These are phyloP conservation scores for Gracilaria vermiculophylla DNA, from an alignment of 23 red algal genomes.

Conservation along the genomic window DNA sequence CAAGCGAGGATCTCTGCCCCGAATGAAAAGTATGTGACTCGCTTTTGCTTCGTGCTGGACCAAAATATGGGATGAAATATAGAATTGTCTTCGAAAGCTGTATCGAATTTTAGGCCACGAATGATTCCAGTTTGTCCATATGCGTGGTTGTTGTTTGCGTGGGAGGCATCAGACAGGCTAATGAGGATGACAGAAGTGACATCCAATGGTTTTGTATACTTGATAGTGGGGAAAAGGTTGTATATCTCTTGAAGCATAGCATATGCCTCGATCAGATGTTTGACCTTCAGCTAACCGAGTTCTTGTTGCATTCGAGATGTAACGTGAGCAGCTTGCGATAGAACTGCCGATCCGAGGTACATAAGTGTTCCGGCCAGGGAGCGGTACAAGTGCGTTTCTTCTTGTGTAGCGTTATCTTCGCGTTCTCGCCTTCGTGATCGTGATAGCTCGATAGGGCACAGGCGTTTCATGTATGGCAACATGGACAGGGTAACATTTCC, in stretches of 20 bases:
- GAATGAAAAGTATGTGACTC: slow-evolving; percentile 4
- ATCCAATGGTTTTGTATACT: neutral
- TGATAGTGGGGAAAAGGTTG: neutral
- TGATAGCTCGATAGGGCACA: neutral
- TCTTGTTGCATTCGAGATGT: slow-evolving; percentile 17
- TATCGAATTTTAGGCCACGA: neutral
- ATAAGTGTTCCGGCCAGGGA: neutral
- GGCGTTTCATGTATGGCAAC: neutral
- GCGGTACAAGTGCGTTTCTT: neutral
- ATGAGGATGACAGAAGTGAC: neutral
- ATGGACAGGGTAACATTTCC: slow-evolving; percentile 2
- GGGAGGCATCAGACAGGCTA: neutral
- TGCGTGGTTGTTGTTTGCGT: neutral
- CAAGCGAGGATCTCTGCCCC: slow-evolving; percentile 20
- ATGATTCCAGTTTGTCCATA: neutral
- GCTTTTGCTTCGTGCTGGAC: neutral
- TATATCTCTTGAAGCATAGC: slow-evolving; percentile 16
- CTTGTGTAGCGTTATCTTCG: neutral
- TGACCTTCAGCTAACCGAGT: neutral
- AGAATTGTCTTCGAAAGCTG: neutral
- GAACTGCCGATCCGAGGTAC: neutral
- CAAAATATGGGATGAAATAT: slow-evolving; percentile 10
- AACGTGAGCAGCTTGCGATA: neutral
- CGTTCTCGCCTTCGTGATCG: neutral
- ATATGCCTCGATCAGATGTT: neutral